Conservation (phyloP, 257 asterid genomes). For the Coffea eugenioides region DNA sequence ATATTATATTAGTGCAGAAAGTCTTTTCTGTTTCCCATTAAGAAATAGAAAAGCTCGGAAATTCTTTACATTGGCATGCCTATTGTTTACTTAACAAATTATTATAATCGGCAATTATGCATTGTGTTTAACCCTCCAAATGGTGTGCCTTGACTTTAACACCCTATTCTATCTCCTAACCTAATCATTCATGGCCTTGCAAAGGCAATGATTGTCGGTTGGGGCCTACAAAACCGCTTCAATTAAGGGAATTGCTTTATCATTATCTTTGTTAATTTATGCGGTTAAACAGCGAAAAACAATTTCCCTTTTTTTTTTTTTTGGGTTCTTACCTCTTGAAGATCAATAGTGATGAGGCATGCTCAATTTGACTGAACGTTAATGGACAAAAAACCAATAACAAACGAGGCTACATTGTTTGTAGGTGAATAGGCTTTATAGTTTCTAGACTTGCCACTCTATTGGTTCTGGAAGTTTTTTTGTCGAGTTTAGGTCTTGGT, state of each 20-base stretch:
- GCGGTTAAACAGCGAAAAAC: conserved; percentile 44
- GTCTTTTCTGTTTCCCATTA: not conserved
- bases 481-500: not conserved
- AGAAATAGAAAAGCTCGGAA: not conserved
- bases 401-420: not conserved
- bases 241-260: conserved; percentile 33
- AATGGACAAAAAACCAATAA: not conserved
- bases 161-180: not conserved
- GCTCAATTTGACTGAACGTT: not conserved
- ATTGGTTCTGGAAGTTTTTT: not conserved
- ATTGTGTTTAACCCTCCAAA: not conserved
- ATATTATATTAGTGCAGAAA: not conserved
- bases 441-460: not conserved
- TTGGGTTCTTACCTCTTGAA: not conserved
- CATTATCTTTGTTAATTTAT: conserved; percentile 27
- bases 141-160: not conserved
- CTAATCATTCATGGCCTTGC: conserved; percentile 25
- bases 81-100: not conserved
- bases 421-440: not conserved
- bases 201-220: conserved; percentile 31
- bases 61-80: not conserved
- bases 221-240: conserved; percentile 39
- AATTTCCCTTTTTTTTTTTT: not conserved
- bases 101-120: not conserved
- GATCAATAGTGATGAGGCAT: not conserved